A percentile compares a stretch with the other conserved stretches of the same genome.
phyloP scores from a whole-genome alignment of 2,329 filamentous ascomycete species.

The Phyllosticta citribraziliensis region DNA sequence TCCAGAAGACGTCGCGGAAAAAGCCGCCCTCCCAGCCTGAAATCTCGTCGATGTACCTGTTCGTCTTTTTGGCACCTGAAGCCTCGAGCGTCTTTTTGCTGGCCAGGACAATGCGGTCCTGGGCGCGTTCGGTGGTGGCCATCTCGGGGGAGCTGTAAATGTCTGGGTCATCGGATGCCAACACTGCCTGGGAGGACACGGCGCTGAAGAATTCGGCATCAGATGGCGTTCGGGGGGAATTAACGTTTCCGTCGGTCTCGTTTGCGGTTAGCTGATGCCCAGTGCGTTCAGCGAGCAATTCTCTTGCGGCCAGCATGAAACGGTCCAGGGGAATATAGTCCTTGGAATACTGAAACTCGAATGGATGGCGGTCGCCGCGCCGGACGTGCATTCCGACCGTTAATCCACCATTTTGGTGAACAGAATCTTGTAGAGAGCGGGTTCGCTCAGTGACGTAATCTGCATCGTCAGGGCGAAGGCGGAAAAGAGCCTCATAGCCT shows the following conservation, averaged over 20 bases:
- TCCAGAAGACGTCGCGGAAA: conserved; percentile 73
- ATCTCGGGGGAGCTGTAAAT: conserved; percentile 61
- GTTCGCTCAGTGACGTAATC: conserved; percentile 54
- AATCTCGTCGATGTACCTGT: conserved; percentile 61
- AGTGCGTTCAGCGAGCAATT: conserved; percentile 41
- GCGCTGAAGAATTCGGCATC: conserved; percentile 11
- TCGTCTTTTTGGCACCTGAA: conserved; percentile 29
- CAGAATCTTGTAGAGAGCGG: conserved; percentile 42
- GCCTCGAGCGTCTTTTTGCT: conserved; percentile 46
- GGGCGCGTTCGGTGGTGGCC: conserved; percentile 46
- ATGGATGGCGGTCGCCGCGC: conserved; percentile 67
- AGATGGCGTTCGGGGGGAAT: neutral
- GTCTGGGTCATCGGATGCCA: conserved; percentile 75
- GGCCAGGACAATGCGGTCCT: conserved; percentile 67
- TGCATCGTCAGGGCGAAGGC: conserved; percentile 55
- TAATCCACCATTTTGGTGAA: conserved; percentile 39
- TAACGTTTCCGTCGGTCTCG: neutral
- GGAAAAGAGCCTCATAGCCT: conserved; percentile 67
- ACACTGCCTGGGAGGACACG: conserved; percentile 40
- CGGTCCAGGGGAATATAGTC: conserved; percentile 67
- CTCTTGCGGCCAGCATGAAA: conserved; percentile 52
- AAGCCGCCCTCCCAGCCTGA: conserved; percentile 87
- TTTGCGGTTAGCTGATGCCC: conserved; percentile 11
- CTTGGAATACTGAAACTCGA: conserved; percentile 65
- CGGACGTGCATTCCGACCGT: conserved; percentile 69